Evolutionary conservation across 1,139 yeast species (phyloP).

Genomic region (Torulaspora pretoriensis): DNA sequence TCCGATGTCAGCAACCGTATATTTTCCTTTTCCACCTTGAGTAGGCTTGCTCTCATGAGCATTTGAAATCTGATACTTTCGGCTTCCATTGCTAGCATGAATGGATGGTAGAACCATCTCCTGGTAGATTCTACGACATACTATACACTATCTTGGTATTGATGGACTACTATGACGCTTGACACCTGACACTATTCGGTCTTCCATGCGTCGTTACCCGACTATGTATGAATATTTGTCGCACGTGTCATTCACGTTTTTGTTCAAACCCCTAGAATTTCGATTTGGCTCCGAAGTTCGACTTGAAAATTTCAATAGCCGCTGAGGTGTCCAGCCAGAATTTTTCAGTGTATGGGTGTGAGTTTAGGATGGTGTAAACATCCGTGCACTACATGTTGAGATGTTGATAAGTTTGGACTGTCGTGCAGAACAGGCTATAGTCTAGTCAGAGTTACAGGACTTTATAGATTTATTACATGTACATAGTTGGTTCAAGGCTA

Average conservation of each 20-base stretch:
- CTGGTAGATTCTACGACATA: not conserved
- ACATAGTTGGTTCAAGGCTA: not conserved
- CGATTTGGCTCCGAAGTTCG: not conserved
- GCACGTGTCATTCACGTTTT: too few relatives aligned
- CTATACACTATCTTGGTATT: too few relatives aligned
- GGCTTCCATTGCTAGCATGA: conserved; percentile 8
- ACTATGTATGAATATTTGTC: too few relatives aligned
- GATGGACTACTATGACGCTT: too few relatives aligned
- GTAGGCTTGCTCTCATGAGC: not conserved
- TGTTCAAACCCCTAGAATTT: not conserved
- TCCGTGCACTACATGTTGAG: not conserved
- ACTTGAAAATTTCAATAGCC: not conserved
- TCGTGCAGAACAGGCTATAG: not conserved
- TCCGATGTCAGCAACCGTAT: conserved; percentile 16
- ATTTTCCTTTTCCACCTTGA: conserved; percentile 5
- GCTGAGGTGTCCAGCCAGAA: not conserved
- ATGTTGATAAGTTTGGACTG: not conserved
- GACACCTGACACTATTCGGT: too few relatives aligned
- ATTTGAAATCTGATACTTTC: not conserved
- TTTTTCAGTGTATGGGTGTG: not conserved
- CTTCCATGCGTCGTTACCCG: too few relatives aligned
- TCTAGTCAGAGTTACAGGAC: conserved; percentile 3
- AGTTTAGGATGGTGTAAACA: not conserved
- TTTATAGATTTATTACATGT: conserved; percentile 1
- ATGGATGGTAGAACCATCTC: conserved; percentile 12